phyloP scores from a whole-genome alignment of 108 stramenopile genomes.

The Pseudonitzschia delicatissima region DNA sequence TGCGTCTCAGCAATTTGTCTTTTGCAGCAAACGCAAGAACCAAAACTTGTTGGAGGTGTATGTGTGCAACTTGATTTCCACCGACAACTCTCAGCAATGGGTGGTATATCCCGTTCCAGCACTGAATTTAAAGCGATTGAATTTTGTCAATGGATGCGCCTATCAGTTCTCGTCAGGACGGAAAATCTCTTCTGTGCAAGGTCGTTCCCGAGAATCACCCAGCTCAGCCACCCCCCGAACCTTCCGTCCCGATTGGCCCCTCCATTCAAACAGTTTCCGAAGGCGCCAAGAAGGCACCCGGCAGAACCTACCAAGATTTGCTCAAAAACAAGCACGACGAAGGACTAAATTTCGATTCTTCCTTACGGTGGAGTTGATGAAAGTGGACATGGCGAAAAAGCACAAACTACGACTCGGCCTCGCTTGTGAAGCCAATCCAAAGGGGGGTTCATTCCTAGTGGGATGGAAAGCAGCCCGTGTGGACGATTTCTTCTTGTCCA shows the following conservation, averaged over 20 bases:
- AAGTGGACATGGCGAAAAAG: not conserved
- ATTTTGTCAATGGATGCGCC: constrained; percentile 9
- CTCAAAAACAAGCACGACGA: constrained; percentile 1
- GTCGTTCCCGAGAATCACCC: constrained; percentile 7
- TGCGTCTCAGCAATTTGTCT: not conserved
- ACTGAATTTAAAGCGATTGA: not conserved
- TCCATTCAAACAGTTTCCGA: not conserved
- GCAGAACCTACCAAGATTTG: constrained; percentile 12
- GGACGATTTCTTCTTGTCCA: constrained; percentile 4
- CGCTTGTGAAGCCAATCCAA: not conserved
- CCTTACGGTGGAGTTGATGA: not conserved
- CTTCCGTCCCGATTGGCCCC: not conserved
- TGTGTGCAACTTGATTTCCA: not conserved
- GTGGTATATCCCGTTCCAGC: not conserved
- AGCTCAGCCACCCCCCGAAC: not conserved
- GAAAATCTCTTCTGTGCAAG: not conserved
- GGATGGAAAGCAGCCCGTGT: constrained; percentile 1
- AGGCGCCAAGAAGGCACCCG: not conserved
- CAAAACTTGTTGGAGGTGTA: not conserved
- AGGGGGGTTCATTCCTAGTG: not conserved
- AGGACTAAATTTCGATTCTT: not conserved
- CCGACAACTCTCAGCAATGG: not conserved
- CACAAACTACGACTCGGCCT: not conserved
- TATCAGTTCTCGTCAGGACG: constrained; percentile 10
- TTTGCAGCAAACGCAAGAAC: not conserved